Evolutionary conservation across 1,139 yeast genomes (phyloP), one percentile per base, ranked within the genome.

Genomic region (Candida sp.): DNA sequence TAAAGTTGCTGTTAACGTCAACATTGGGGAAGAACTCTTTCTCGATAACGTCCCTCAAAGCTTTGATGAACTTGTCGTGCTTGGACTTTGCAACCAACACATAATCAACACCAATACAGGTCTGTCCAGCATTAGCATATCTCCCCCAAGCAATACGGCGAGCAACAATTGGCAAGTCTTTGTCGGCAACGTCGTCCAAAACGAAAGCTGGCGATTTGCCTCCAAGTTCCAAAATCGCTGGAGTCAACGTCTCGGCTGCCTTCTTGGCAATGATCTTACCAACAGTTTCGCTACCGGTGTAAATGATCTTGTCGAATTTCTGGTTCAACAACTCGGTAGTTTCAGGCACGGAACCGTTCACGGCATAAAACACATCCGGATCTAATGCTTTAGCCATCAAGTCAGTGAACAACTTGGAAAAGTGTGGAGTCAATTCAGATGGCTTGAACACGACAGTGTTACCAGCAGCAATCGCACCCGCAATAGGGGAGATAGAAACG

Each of bases 381-480:
- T 86, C 83, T 46, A 83, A 68, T 1, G 85, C 82, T 11, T 74
- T 65, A 30, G 73, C 66, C 41, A 92, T 68, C 11, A 90, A 63
- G 27, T 77, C 75, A 22, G 86, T 77, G 49, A 92, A 66, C 25
- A 81, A 77, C 30, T 69, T 65, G 4, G 91, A 74, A 48, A 86
- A 82, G 57, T 80, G 72, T 0, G 96, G 94, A 2, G 88, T 83
- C 52, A 80, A 66, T 67, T 93, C 98, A 34, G 89, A 82, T 26
- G 91, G 96, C 67, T 93, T 93, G 62, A 88, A 72, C 26, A 90
- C 84, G 28, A 89, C 94, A 7, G 86, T 77, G 66, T 93, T 92
- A 12, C 98, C 98, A n/a, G 89, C 91, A 1, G 97, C 91, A 58
- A 93, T 73, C 1, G 97, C 97, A 25, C 91, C 90, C 33, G 85